phyloP scores from a whole-genome alignment of 805 yeast genomes.

The Jamesozyma rosinii region DNA sequence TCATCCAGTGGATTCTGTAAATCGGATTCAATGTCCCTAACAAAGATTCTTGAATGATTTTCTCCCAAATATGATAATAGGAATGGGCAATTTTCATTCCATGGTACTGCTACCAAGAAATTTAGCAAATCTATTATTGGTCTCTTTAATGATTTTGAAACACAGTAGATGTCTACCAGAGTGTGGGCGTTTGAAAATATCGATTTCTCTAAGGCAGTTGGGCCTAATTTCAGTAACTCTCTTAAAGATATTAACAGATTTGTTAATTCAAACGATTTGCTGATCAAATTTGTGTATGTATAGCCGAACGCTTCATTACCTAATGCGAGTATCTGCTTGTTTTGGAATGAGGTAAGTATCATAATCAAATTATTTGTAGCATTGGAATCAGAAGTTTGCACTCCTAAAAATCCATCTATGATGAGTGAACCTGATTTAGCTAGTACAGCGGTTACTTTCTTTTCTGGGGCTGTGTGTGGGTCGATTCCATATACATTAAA shows the following conservation, averaged over 20 bases:
- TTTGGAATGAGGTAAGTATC: conserved; percentile 11
- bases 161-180: conserved; percentile 49
- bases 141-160: conserved; percentile 36
- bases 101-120: conserved; percentile 44
- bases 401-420: conserved; percentile 45
- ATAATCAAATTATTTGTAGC: conserved; percentile 18
- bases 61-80: conserved; percentile 71
- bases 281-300: conserved; percentile 34
- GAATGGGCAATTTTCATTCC: conserved; percentile 63
- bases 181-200: conserved; percentile 48
- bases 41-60: conserved; percentile 48
- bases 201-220: conserved; percentile 57
- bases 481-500: conserved; percentile 48
- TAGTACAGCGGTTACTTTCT: conserved; percentile 41
- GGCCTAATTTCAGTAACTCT: conserved; percentile 37
- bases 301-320: conserved; percentile 27
- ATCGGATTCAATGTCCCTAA: conserved; percentile 52
- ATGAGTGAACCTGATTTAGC: conserved; percentile 44
- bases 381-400: conserved; percentile 43
- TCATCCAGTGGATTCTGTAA: conserved; percentile 49
- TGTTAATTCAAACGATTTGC: conserved; percentile 45
- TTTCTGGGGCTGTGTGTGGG: conserved; percentile 28
- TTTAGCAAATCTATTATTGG: conserved; percentile 49
- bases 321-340: conserved; percentile 19
- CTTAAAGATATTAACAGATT: conserved; percentile 50